Base-by-base conservation (phyloP, 441 rosid species). In the Melastoma candidum region DNA sequence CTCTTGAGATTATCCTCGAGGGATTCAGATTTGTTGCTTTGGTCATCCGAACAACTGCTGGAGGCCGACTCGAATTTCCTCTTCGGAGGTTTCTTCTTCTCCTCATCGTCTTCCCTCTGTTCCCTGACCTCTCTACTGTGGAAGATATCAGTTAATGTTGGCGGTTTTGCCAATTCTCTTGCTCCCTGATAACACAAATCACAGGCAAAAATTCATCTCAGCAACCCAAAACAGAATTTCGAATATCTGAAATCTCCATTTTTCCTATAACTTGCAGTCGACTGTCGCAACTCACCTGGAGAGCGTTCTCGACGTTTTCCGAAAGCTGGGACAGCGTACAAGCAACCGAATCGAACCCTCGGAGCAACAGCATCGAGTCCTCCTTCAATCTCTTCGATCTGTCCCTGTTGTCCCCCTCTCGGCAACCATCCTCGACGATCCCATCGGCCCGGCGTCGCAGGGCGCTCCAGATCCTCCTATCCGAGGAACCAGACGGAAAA, bases 311-410 rank as follows among this genome's bases (percentile, higher is more conserved):
- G 27, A 92, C 76, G 61, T 85, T 87, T 65, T 63, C 74, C 24
- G 89, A 92, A 26, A 92, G 85, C 66, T 68, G 84, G 62, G 94
- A 88, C 43, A 88, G 74, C 12, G 83, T 68, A n/a, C 77, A 77
- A 12, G 85, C 68, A 29, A 87, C 54, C 12, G 98, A 88, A 41
- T 92, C 95, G 61, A 92, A 92, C 36, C 97, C 98, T 75, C 76
- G 77, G 24, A 84, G 75, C 71, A 88, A 58, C 71, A 92, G 89
- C 82, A 74, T 46, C 0, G 95, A 75, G 59, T 88, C 98, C 13
- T 82, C 89, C 69, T 81, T 85, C 69, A 78, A 63, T 56, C 72
- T 70, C 63, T 73, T 70, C 5, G 78, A 32, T 32, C 41, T 32
- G 41, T 32, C 41, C 41, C 41, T 4, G 41, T 4, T 8, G 8